These are phyloP conservation scores for Fusarium chlamydosporum DNA, from an alignment of 2,329 filamentous ascomycete genomes.

Conservation along the genomic window DNA sequence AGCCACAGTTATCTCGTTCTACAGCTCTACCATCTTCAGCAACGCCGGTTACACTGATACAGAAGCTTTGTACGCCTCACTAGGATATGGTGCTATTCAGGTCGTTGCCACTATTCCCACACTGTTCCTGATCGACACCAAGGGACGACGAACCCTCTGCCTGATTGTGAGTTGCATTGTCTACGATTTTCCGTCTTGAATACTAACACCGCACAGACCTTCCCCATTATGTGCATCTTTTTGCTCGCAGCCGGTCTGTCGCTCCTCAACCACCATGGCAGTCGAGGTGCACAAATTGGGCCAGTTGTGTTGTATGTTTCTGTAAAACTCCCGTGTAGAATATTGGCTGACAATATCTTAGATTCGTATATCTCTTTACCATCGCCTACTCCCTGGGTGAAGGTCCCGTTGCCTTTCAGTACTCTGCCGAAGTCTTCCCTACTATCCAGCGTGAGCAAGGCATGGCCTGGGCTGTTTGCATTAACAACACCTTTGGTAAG, in stretches of 20 bases:
- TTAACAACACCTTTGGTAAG: conserved; percentile 54
- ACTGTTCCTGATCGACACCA: conserved; percentile 31
- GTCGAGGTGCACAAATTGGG: conserved; percentile 47
- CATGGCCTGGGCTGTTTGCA: conserved; percentile 58
- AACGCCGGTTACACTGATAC: conserved; percentile 2
- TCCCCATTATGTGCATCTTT: conserved; percentile 55
- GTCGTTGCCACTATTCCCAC: conserved; percentile 32
- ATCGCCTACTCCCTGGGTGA: conserved; percentile 56
- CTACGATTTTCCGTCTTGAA: fast-evolving
- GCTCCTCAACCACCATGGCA: conserved; percentile 48
- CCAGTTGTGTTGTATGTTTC: conserved; percentile 48
- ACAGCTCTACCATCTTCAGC: conserved; percentile 33
- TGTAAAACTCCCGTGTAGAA: fast-evolving
- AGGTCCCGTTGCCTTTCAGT: conserved; percentile 57
- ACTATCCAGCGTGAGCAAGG: conserved; percentile 57
- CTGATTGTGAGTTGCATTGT: conserved; percentile 26
- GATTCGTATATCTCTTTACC: conserved; percentile 57
- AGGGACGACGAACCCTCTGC: conserved; percentile 34
- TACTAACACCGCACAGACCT: conserved; percentile 45
- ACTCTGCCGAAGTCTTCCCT: conserved; percentile 58
- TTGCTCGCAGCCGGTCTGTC: conserved; percentile 53
- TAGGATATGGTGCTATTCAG: conserved; percentile 37
- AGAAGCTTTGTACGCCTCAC: conserved; percentile 30
- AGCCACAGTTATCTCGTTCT: conserved; percentile 44
- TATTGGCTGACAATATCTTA: conserved; percentile 2